Base-by-base conservation (phyloP, 192 early-diverging fungal species). In the Gigaspora rosea region DNA sequence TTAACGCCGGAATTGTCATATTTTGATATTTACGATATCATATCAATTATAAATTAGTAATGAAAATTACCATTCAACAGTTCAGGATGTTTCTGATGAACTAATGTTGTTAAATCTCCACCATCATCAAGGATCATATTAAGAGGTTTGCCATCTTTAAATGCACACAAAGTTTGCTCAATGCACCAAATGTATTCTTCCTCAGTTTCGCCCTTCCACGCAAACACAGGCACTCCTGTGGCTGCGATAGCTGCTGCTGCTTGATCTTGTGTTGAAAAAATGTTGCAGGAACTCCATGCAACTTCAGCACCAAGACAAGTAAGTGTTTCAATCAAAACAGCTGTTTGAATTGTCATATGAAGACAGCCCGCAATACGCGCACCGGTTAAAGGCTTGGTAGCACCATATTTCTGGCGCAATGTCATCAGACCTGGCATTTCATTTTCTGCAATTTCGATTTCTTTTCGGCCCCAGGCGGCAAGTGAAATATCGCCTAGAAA, bases 61-160 rank as follows among this genome's bases (percentile, higher is more conserved):
- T 8, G 18, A 16, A 36, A 66, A 22, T 32, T 74, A 74, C 72
- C 91, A 63, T 83, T 81, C 72, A 98, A 89, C 81, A 92, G 86
- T 78, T 95, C 88, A 79, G 97, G 92, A 92, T 95, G 94, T 87
- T 95, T 95, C 75, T 97, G 91, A 91, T 99, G 97, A 75, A 99
- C 95, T 77, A 97, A 87, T 73, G 86, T 90, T 86, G 97, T 99
- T 85, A 99, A 89, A 81, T 99, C 96, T 87, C 97, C 96, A 79
- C 96, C 97, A 86, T 99, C 97, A 88, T 99, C 97, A 84, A 97
- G 92, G 86, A 99, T 99, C 94, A 99, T 90, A 92, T 99, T 99
- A 80, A 96, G 90, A 78, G 94, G 87, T 87, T 96, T 89, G 84
- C 91, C 91, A 79, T 94, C 93, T 87, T 94, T 92, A 94, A 99